These are phyloP conservation scores for Pythium insidiosum DNA, from an alignment of 352 stramenopile species.

Conservation along the genomic window DNA sequence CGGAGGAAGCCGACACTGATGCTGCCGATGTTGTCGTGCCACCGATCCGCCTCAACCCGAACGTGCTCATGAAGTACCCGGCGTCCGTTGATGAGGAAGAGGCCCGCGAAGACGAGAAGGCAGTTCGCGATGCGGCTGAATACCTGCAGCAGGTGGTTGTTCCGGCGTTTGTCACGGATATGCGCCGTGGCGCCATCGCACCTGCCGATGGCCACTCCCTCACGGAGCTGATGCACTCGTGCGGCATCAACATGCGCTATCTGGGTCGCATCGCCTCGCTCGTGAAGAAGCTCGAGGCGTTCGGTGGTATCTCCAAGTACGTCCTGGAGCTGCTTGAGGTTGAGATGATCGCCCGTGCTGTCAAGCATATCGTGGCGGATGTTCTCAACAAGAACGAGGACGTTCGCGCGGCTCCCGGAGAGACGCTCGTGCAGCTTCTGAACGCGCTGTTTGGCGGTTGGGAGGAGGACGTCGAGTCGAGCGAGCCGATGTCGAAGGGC, in stretches of 20 bases:
- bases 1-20: slow-evolving; percentile 39
- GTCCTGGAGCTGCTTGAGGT: slow-evolving; percentile 93
- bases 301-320: slow-evolving; percentile 86
- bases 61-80: slow-evolving; percentile 87
- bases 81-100: slow-evolving; percentile 64
- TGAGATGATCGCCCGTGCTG: slow-evolving; percentile 92
- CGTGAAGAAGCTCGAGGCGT: slow-evolving; percentile 80
- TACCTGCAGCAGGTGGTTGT: slow-evolving; percentile 85
- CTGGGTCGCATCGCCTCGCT: slow-evolving; percentile 88
- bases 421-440: slow-evolving; percentile 72
- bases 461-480: slow-evolving; percentile 11
- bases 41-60: slow-evolving; percentile 72
- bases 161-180: slow-evolving; percentile 73
- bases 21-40: slow-evolving; percentile 40
- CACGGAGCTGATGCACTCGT: slow-evolving; percentile 92
- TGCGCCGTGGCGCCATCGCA: slow-evolving; percentile 75
- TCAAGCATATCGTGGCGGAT: slow-evolving; percentile 83
- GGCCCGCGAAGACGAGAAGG: slow-evolving; percentile 54
- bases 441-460: slow-evolving; percentile 74
- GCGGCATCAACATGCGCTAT: slow-evolving; percentile 97
- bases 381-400: slow-evolving; percentile 55
- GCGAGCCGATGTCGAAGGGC: not conserved
- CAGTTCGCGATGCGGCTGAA: slow-evolving; percentile 62
- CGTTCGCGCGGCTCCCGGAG: slow-evolving; percentile 58
- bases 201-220: slow-evolving; percentile 88